Base-by-base conservation (phyloP, 1,284 basidiomycete genomes). In the Testicularia cyperi region DNA sequence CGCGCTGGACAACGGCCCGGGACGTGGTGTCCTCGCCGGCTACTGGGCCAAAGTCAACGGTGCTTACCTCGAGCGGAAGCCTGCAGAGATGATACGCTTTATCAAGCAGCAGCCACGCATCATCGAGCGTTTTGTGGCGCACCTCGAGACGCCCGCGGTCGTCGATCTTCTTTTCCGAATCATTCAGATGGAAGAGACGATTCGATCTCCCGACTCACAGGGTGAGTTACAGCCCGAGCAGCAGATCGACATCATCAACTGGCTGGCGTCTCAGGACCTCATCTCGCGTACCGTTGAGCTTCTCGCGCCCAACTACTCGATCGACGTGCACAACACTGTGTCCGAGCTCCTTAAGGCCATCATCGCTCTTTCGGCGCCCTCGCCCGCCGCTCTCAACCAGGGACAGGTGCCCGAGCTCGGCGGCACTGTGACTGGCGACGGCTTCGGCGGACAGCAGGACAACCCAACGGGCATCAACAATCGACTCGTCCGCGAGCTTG, bases 321-420 rank as follows among this genome's bases (percentile, higher is more conserved):
- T 85, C 15, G 86, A 92, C 55, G 84, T 88, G 48, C 94, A 98
- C 78, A 83, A 85, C 21, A 86, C 92, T 36, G 89, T 91, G 23
- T 83, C 91, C 1, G 95, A 99, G 57, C 83, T 97, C 38, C 84
- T 98, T 72, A 95, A 95, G 78, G 87, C 88, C 43, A 91, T 97
- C 65, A 92, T 98, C 64, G 88, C 91, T 19, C 88, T 97, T 80
- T 90, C 91, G 15, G 88, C 91, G 1, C 90, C 92, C 4, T 88
- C 90, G 2, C 87, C 89, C 3, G 85, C 85, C 66, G 78, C 27
- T 69, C 79, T 71, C 48, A 66, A 63, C 21, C 70, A 74, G 24
- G 48, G 78, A 65, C 25, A 75, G 84, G 54, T 65, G 19, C 56
- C 53, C 34, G 65, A 75, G 29, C 37, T 65, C 22, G 54, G 58